Base-by-base conservation (phyloP, 495 filamentous ascomycete species). In the Tuber umbilicatum region DNA sequence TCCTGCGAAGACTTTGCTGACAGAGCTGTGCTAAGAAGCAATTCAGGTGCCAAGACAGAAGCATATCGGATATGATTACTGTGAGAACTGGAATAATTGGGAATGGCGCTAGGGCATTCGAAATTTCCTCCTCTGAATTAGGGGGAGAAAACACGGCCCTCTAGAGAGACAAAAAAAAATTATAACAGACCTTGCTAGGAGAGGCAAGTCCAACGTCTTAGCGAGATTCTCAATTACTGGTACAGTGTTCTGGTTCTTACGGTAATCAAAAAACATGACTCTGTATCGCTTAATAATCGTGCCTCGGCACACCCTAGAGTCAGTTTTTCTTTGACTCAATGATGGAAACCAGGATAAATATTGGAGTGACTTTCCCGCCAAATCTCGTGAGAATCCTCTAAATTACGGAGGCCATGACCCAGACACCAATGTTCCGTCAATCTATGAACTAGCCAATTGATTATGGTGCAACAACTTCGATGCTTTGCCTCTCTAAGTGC, bases 381-480 rank as follows among this genome's bases (percentile, higher is more conserved):
- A 64, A 64, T 64, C 14, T 31, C 27, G 17, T 35, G 55, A 64
- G 55, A 31, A 35, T 35, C 27, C 3, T 27, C 31, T 35, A 35
- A 64, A 64, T 7, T 16, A 5, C 55, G 27, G 55, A 64, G 55
- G 2, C 55, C 27, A 35, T 64, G 55, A 64, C 14, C 55, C 27
- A 35, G 31, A 35, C 27, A 27, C 14, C 27, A 64, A 19, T 64
- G 17, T 19, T 35, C 55, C 27, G 27, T 16, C 27, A 17, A 64
- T 14, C 16, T 19, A 64, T 64, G 55, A 19, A 50, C 6, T 50
- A n/a, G 21, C 7, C 55, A 64, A 35, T 35, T 35, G 27, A 35
- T 64, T 35, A 64, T 64, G 55, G 35, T 64, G 35, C 55, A 64
- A 64, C 55, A 35, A 35, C 55, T 64, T 64, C 55, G 55, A 35